Base-by-base conservation (phyloP, 768 basidiomycete genomes). In the Naganishia friedmannii region DNA sequence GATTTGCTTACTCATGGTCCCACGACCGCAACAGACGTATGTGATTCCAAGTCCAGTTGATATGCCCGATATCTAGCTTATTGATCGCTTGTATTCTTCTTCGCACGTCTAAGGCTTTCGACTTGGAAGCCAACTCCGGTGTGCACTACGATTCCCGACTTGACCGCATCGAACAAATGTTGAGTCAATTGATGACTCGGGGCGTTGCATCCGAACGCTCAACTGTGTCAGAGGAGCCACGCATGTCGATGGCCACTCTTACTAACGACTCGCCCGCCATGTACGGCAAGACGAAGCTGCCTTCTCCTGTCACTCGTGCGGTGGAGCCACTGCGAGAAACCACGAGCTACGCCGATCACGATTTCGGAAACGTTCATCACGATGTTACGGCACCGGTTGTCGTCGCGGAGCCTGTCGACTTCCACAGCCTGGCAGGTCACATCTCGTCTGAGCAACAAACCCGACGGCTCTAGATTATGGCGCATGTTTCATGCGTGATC, bases 1-100 rank as follows among this genome's bases (percentile, higher is more conserved):
- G 77, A 80, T 70, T 51, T 79, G n/a, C 70, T 76, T n/a, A 79
- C 78, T n/a, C 70, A 66, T 46, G 76, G 71, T 5, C 75, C 70
- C 5, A 65, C 73, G 8, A 19, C 57, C 17, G 66, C 48, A 12
- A 3, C 48, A 51, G n/a, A 68, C 28, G 76, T 70, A 7, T 70
- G 75, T 60, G 67, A 65, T 60, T 17, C 28, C 26, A 21, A 39
- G 19, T 8, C 42, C 53, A 31, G 51, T 10, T 42, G n/a, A 10
- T 10, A 26, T 37, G 34, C 34, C 6, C 23, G 12, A 21, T 32
- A 73, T 69, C 69, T 76, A n/a, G 74, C 73, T 58, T 71, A 74
- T 37, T 46, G 10, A 19, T 26, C 5, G 17, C 4, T 4, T 21
- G 5, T 10, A 19, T 37, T 32, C 34, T 37, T 12, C 12, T 37